Conservation (phyloP, 495 filamentous ascomycete genomes). For the Aspergillus baeticus region DNA sequence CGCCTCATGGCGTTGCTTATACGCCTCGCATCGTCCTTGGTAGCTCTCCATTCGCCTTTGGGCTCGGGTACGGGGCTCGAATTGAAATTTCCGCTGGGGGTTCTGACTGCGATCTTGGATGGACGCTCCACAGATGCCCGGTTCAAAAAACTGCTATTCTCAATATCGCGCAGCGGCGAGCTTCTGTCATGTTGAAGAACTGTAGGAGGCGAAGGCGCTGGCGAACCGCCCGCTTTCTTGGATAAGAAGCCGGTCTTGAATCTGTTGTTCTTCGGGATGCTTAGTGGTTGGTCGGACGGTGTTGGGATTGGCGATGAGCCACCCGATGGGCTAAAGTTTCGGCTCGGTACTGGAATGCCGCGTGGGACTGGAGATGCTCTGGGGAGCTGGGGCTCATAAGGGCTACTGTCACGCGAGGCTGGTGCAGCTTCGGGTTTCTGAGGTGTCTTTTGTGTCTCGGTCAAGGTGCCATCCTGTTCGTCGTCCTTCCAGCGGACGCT, state of each 20-base stretch:
- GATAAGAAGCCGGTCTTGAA: slow-evolving; percentile 91
- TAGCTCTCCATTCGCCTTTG: slow-evolving; percentile 47
- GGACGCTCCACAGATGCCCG: slow-evolving; percentile 50
- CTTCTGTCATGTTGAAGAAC: slow-evolving; percentile 60
- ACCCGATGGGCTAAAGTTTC: slow-evolving; percentile 31
- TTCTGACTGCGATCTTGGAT: slow-evolving; percentile 47
- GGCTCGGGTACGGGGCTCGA: slow-evolving; percentile 40
- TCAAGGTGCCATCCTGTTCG: slow-evolving; percentile 75
- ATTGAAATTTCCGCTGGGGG: slow-evolving; percentile 46
- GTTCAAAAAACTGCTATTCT: slow-evolving; percentile 57
- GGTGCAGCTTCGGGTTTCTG: slow-evolving; percentile 49
- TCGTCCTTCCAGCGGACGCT: slow-evolving; percentile 93
- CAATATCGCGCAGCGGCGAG: slow-evolving; percentile 66
- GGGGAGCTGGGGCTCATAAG: slow-evolving; percentile 42
- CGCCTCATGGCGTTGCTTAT: slow-evolving; percentile 66
- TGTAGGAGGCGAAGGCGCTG: slow-evolving; percentile 58
- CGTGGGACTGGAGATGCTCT: slow-evolving; percentile 48
- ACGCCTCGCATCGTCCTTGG: slow-evolving; percentile 56
- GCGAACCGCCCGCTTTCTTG: slow-evolving; percentile 67
- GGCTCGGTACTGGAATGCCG: slow-evolving; percentile 41
- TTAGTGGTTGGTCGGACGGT: slow-evolving; percentile 33
- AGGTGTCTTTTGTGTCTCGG: slow-evolving; percentile 88
- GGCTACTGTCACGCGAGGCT: slow-evolving; percentile 48
- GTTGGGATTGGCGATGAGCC: slow-evolving; percentile 33
- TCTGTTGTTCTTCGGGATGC: slow-evolving; percentile 60